Evolutionary conservation across 257 asterid genomes (phyloP).

Genomic region (Plectranthus barbatus): DNA sequence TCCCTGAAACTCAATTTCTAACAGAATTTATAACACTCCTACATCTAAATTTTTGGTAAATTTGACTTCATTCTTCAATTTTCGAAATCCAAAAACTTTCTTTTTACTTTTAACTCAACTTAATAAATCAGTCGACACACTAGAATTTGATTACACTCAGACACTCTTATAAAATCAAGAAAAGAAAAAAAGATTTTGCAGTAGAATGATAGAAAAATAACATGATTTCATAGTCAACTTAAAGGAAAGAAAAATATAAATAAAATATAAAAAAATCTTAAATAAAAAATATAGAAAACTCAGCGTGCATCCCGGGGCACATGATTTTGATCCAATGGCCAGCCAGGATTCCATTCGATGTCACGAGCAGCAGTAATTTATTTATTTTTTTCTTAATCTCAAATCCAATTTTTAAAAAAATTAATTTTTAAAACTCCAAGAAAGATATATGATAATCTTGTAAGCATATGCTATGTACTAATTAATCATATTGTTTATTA

Average conservation of each 20-base stretch:
- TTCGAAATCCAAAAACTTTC: no score
- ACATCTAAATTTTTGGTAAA: no score
- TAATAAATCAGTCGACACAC: not conserved
- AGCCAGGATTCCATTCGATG: conserved; percentile 40
- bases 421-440: conserved; percentile 25
- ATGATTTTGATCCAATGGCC: conserved; percentile 52
- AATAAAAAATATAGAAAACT: conserved; percentile 17
- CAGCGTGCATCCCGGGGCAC: conserved; percentile 73
- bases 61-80: no score
- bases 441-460: conserved; percentile 31
- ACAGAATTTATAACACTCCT: no score
- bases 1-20: no score
- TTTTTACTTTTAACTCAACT: not conserved
- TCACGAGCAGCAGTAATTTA: conserved; percentile 4
- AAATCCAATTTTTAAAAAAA: conserved; percentile 15
- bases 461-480: conserved; percentile 28
- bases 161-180: no score
- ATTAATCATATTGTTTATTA: conserved; percentile 6
- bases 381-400: conserved; percentile 11
- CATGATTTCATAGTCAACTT: not conserved
- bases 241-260: not conserved
- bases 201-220: no score
- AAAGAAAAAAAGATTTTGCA: no score
- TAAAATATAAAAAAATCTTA: not conserved
- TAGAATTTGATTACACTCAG: not conserved